Evolutionary conservation across 257 asterid species (phyloP).

Genomic region (Lantana camara): DNA sequence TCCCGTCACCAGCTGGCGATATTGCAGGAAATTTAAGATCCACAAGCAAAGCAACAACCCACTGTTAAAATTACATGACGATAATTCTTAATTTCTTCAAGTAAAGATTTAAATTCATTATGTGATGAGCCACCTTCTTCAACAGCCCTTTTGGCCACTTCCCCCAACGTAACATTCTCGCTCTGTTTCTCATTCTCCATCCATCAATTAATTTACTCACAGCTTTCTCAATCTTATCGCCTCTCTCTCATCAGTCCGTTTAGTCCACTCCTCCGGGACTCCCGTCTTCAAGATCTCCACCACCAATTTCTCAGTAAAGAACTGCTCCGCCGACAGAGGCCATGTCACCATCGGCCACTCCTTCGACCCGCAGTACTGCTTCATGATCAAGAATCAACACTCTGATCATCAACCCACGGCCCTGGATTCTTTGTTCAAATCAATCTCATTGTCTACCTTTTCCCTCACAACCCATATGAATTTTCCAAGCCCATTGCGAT

Average conservation of each 20-base stretch:
- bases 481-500: slow-evolving; percentile 41
- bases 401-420: slow-evolving; percentile 32
- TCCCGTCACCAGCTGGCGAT: too few species aligned
- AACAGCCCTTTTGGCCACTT: slow-evolving; percentile 32
- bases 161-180: slow-evolving; percentile 28
- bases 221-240: slow-evolving; percentile 24
- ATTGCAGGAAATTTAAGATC: too few species aligned
- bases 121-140: slow-evolving; percentile 38
- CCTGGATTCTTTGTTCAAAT: slow-evolving; percentile 26
- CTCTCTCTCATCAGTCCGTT: slow-evolving; percentile 22
- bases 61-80: background rate
- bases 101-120: slow-evolving; percentile 27
- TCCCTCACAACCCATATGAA: slow-evolving; percentile 34
- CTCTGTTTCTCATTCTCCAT: slow-evolving; percentile 24
- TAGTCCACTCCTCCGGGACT: slow-evolving; percentile 35
- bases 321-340: slow-evolving; percentile 50
- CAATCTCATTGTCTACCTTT: slow-evolving; percentile 1
- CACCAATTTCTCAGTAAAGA: slow-evolving; percentile 41
- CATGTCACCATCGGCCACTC: slow-evolving; percentile 50
- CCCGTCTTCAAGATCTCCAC: slow-evolving; percentile 32
- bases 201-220: slow-evolving; percentile 30
- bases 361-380: slow-evolving; percentile 46
- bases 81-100: slow-evolving; percentile 24
- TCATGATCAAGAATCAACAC: slow-evolving; percentile 38
- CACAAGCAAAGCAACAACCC: too few species aligned